phyloP scores from a whole-genome alignment of 2,329 filamentous ascomycete genomes.

The Aspergillus udagawae region DNA sequence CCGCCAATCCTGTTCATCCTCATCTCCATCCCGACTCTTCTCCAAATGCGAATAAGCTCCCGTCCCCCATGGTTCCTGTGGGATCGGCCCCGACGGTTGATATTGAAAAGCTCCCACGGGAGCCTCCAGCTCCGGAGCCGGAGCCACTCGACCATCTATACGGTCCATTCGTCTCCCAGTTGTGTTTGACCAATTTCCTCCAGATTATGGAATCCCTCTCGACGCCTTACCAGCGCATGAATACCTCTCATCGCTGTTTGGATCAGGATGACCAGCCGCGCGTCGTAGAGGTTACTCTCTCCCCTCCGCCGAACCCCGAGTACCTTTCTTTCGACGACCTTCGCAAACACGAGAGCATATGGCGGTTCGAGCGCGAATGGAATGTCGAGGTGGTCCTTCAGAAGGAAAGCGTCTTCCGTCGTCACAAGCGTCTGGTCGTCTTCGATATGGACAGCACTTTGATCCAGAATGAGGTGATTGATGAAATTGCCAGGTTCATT shows the following conservation, averaged over 20 bases:
- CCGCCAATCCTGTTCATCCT: conserved; percentile 39
- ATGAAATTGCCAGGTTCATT: conserved; percentile 82
- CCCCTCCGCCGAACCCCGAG: conserved; percentile 46
- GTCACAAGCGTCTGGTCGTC: conserved; percentile 80
- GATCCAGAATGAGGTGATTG: conserved; percentile 96
- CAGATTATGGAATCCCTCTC: conserved; percentile 48
- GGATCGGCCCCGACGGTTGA: conserved; percentile 50
- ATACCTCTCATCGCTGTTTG: conserved; percentile 46
- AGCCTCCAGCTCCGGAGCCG: conserved; percentile 52
- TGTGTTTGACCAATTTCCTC: conserved; percentile 54
- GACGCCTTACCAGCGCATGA: conserved; percentile 47
- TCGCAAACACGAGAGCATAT: conserved; percentile 75
- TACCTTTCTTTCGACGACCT: conserved; percentile 60
- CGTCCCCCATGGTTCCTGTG: conserved; percentile 37
- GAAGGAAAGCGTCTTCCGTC: conserved; percentile 66
- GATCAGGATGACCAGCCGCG: conserved; percentile 46
- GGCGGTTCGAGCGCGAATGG: conserved; percentile 83
- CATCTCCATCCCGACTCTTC: conserved; percentile 48
- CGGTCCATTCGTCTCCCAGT: conserved; percentile 51
- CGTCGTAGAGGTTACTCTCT: conserved; percentile 51
- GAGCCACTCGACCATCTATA: conserved; percentile 54
- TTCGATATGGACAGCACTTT: conserved; percentile 99
- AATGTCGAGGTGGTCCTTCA: conserved; percentile 81
- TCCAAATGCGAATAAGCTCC: conserved; percentile 36
- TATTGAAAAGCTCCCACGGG: conserved; percentile 51